These are phyloP conservation scores for Nakataea oryzae DNA, from an alignment of 2,329 filamentous ascomycete species.

Conservation along the genomic window DNA sequence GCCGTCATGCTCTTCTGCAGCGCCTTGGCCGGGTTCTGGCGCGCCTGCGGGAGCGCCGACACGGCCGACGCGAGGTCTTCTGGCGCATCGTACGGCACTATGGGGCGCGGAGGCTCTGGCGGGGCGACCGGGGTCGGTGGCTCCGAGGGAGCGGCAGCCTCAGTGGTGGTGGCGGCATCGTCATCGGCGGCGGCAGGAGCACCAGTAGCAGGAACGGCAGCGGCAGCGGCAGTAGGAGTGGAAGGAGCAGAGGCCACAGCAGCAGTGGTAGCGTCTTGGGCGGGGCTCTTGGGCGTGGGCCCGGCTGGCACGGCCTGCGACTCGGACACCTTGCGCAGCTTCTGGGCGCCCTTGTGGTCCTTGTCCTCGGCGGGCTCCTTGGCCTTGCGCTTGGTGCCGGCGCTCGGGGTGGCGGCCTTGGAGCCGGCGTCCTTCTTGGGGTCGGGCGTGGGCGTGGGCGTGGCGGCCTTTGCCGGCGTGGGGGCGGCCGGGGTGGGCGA, in stretches of 20 bases:
- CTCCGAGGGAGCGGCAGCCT: not conserved
- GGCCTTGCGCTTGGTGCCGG: constrained; percentile 40
- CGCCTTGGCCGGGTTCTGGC: constrained; percentile 59
- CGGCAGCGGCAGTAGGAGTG: not conserved
- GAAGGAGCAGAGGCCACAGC: not conserved
- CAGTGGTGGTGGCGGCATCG: not conserved
- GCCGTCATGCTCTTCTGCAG: constrained; percentile 60
- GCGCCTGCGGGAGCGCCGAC: constrained; percentile 46
- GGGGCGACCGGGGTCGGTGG: constrained; percentile 10
- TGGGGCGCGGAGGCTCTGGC: constrained; percentile 3
- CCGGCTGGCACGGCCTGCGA: constrained; percentile 25
- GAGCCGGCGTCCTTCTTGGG: not conserved
- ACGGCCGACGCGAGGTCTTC: constrained; percentile 40
- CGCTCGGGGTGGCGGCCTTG: not conserved
- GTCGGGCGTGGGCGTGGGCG: constrained; percentile 18
- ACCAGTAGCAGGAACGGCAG: not conserved
- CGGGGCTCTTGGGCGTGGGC: not conserved
- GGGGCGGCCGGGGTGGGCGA: constrained; percentile 27
- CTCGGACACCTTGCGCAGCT: constrained; percentile 46
- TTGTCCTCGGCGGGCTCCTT: constrained; percentile 45
- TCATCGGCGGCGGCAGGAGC: not conserved
- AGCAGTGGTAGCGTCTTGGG: not conserved
- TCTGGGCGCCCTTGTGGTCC: constrained; percentile 37
- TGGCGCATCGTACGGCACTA: constrained; percentile 34
- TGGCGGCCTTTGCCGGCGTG: not conserved